phyloP scores from a whole-genome alignment of 2,329 filamentous ascomycete species.

The Grosmannia penicillata region DNA sequence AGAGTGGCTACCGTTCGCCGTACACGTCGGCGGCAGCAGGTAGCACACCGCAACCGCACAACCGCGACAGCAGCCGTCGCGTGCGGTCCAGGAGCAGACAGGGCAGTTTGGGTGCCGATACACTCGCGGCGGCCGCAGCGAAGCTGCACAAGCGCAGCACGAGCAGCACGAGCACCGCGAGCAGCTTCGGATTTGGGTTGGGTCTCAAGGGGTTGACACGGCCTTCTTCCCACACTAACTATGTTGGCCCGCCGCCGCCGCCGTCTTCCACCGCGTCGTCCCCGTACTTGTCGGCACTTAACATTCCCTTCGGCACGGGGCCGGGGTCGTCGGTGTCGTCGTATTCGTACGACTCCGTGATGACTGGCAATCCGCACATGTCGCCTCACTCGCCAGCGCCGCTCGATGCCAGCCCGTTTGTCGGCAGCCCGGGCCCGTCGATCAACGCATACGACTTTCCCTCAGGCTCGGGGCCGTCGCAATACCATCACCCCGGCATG shows the following conservation, averaged over 20 bases:
- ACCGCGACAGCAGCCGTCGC: conserved; percentile 14
- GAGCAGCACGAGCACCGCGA: conserved; percentile 10
- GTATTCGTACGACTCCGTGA: conserved; percentile 11
- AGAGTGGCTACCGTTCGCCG: conserved; percentile 42
- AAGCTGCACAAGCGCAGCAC: conserved; percentile 10
- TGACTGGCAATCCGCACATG: conserved; percentile 8
- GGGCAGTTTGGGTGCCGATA: conserved; percentile 5
- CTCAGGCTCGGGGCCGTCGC: not conserved
- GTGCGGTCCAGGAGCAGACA: conserved; percentile 12
- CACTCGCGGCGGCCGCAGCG: conserved; percentile 6
- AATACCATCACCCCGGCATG: conserved; percentile 11
- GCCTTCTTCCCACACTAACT: conserved; percentile 13
- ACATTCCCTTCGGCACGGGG: conserved; percentile 5
- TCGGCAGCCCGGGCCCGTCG: conserved; percentile 10
- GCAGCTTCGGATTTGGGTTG: conserved; percentile 12
- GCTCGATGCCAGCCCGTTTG: conserved; percentile 10
- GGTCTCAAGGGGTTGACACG: conserved; percentile 11
- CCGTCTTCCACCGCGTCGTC: conserved; percentile 11
- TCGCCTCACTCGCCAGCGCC: conserved; percentile 11
- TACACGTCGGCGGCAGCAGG: conserved; percentile 43
- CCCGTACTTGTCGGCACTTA: conserved; percentile 7
- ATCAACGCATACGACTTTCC: conserved; percentile 10
- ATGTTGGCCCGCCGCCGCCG: conserved; percentile 10
- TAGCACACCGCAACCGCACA: conserved; percentile 43
- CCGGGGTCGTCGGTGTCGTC: conserved; percentile 12